Evolutionary conservation across 2,329 filamentous ascomycete species (phyloP), one percentile per base, ranked within the genome.

Genomic region (Paracoccidioides lutzii): DNA sequence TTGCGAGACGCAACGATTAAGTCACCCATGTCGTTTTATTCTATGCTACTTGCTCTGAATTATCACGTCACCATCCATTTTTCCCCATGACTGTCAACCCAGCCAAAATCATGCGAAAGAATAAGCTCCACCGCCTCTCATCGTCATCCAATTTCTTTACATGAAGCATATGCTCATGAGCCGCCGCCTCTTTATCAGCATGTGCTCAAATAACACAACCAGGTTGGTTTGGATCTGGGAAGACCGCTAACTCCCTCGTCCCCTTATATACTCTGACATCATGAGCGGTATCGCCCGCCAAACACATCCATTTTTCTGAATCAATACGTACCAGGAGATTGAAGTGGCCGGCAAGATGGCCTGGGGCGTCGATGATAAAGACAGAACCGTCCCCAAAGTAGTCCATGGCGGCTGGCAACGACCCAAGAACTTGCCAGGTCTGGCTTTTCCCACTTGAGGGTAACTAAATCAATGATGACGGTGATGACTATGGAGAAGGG

Each of bases 331-430:
- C 62, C 1, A 66, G 59, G 10, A 55, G 59, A 43, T 57, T 60
- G 8, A 66, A 52, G 54, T 66, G 63, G 2, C 61, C 63, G 9
- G 49, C 32, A 35, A 57, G 55, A 51, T 69, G 66, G 2, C 67
- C 67, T 1, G 66, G 65, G 1, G 55, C 72, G 58, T 78, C 68
- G 33, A 82, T 69, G 1, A 82, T 68, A 61, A 80, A 81, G 59
- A 83, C 79, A 28, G 69, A 74, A 0, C 78, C 79, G 61, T 82
- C 79, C 3, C 74, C 73, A 55, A 81, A 82, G 61, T 75, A 81
- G 62, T 82, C 79, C 14, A 33, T 48, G 32, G 59, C 28, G 0
- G 64, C 64, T 10, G 62, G 62, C 60, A 73, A 75, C 7, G 64
- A 59, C 3, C 72, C 73, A 33, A 71, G 53, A 3, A 53, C 33